Base-by-base conservation (phyloP, 129 eudicot genomes). In the Daucus carota region DNA sequence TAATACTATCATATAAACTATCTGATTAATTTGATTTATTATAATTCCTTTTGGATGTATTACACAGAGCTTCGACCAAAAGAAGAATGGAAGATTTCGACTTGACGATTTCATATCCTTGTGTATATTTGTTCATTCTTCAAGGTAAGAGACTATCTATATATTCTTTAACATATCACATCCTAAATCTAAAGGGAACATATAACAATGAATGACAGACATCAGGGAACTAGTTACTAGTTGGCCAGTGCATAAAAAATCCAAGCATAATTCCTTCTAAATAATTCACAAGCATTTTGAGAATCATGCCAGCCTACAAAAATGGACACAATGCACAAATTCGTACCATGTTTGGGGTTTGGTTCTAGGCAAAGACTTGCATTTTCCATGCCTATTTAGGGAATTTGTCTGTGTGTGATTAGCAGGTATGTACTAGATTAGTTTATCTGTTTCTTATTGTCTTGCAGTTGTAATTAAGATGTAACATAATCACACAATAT, bases 31-130 rank as follows among this genome's bases (percentile, higher is more conserved):
- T 26, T 41, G 65, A 42, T 73, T 3, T 22, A 20, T 38, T 72
- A 40, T 73, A 68, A 52, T 50, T 54, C 60, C 47, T 80, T 16
- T 75, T 72, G 33, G 20, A 42, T 13, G 72, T 45, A 46, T 66
- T 72, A 15, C 80, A 13, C 88, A 93, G 98, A 93, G 96, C 81
- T 90, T 93, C 81, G 98, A 93, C 84, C 87, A 79, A 70, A 88
- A 87, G 76, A 88, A 84, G 83, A 83, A 80, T 24, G 98, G 98
- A 73, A 86, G 76, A 84, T 86, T 90, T 82, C 89, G 84, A 76
- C 89, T 93, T 74, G 98, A 90, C 75, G 94, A 86, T 80, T 87
- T 93, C 84, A 93, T 93, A 26, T 90, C 95, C 73, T 87, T 93
- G 72, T 86, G 96, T 82, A 93, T 93, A 80, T 93, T 93, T 82